A percentile compares a stretch with the other conserved stretches of the same genome.
These are phyloP conservation scores for Penicillium pancosmium DNA, from an alignment of 495 filamentous ascomycete species.

Conservation along the genomic window DNA sequence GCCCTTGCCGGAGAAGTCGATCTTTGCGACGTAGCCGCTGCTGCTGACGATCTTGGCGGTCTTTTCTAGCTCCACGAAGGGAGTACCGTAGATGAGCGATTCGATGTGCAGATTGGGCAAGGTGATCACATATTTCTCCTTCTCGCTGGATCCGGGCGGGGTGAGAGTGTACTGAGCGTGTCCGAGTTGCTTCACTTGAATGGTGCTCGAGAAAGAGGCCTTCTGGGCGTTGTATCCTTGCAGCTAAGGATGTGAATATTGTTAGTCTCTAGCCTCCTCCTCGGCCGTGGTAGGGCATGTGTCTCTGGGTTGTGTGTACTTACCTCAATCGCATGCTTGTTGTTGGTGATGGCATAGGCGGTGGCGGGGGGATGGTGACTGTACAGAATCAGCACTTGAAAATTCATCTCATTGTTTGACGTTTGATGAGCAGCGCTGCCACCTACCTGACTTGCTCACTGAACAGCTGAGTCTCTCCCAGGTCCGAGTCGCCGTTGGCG, in stretches of 20 bases:
- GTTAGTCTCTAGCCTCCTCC: background rate
- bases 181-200: slow-evolving; percentile 94
- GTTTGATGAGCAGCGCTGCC: background rate
- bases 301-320: slow-evolving; percentile 17
- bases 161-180: slow-evolving; percentile 85
- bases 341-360: slow-evolving; percentile 88
- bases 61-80: slow-evolving; percentile 88
- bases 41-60: slow-evolving; percentile 81
- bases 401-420: background rate
- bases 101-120: slow-evolving; percentile 93
- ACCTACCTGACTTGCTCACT: slow-evolving; percentile 80
- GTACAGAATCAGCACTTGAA: slow-evolving; percentile 21
- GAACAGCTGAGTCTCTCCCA: slow-evolving; percentile 70
- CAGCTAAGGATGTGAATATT: slow-evolving; percentile 46
- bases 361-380: slow-evolving; percentile 98
- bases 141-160: slow-evolving; percentile 52
- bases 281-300: background rate
- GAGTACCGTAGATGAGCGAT: slow-evolving; percentile 85
- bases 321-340: slow-evolving; percentile 74
- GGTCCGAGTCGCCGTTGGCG: slow-evolving; percentile 54
- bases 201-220: slow-evolving; percentile 88
- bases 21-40: slow-evolving; percentile 85
- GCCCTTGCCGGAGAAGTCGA: slow-evolving; percentile 89
- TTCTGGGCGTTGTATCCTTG: slow-evolving; percentile 99
- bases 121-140: slow-evolving; percentile 85